These are phyloP conservation scores for Excoecaria agallocha DNA, from an alignment of 345 rosid genomes.

Conservation along the genomic window DNA sequence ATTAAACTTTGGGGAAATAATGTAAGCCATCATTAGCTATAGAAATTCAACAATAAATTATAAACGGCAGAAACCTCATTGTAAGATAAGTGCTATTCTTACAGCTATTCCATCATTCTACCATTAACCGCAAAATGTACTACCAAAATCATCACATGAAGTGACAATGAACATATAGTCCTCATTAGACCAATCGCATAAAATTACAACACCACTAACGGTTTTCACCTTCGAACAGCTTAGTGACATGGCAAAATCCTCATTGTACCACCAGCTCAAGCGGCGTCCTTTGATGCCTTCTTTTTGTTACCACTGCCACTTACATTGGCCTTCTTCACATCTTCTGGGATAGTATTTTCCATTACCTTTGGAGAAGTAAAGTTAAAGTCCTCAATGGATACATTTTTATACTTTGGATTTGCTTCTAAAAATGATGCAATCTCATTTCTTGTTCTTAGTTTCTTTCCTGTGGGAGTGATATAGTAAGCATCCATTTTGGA, in stretches of 20 bases:
- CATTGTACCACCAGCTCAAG: constrained; percentile 6
- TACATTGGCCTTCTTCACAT: constrained; percentile 31
- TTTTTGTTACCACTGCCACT: constrained; percentile 18
- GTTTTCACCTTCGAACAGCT: neutral
- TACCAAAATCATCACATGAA: neutral
- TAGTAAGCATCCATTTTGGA: constrained; percentile 89
- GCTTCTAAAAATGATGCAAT: constrained; percentile 52
- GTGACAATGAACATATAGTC: neutral
- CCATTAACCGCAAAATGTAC: neutral
- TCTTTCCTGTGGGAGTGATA: constrained; percentile 70
- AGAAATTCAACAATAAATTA: neutral
- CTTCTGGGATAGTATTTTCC: constrained; percentile 74
- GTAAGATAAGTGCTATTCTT: neutral
- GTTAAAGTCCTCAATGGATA: constrained; percentile 50
- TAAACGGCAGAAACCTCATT: neutral
- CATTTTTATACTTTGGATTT: constrained; percentile 49
- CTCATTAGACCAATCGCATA: neutral
- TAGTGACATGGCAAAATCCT: neutral
- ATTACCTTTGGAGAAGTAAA: constrained; percentile 63
- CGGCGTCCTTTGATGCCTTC: constrained; percentile 15
- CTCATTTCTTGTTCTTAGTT: constrained; percentile 61
- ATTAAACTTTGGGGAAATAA: too few species aligned
- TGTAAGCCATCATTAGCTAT: too few species aligned
- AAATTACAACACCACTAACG: neutral
- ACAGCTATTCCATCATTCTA: neutral